Base-by-base conservation (phyloP, 2,329 filamentous ascomycete genomes). In the Catunica adiposa region DNA sequence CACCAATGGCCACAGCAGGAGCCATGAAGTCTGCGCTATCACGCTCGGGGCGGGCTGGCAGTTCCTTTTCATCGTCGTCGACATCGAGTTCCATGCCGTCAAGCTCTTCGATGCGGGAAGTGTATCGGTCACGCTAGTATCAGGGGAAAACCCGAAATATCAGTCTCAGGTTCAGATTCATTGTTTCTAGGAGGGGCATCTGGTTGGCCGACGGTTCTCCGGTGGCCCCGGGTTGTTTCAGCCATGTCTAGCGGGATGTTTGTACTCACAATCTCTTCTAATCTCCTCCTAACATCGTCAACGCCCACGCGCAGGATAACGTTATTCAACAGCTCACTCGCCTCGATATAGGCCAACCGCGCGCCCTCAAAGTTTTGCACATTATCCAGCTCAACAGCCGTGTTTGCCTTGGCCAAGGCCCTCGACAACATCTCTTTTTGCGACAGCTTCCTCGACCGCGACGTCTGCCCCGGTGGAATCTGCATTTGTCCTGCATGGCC, bases 371-470 rank as follows among this genome's bases (percentile, higher is more conserved):
- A 90, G 64, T 97, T 95, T 64, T 92, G 86, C 14, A 88, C 89
- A 76, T 96, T 97, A 69, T 98, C 92, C 42, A 98, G 78, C 61
- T 96, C 78, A 25, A 98, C 92, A 22, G 92, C 92, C 11, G 87
- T 90, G 65, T 98, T 96, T 52, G 92, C 92, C 70, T 96, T 95
- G 66, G 94, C 85, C 55, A 98, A 72, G 0, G 92, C 92, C 62
- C 86, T 86, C n/a, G 90, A 95, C 37, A 98, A 76, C 89, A 97
- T 97, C 9, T 83, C 86, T 72, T 96, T 97, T 66, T 97, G 85
- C 1, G 85, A 88, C 14, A 79, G 79, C 50, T 58, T 58, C 34
- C 54, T 47, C 20, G 54, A 51, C 29, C 57, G 51, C 6, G 57
- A 51, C n/a, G 54, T 51, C 37, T 52, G 50, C 20, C 29, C 50